Base-by-base conservation (phyloP, 768 basidiomycete genomes). In the Calvatia gigantea region DNA sequence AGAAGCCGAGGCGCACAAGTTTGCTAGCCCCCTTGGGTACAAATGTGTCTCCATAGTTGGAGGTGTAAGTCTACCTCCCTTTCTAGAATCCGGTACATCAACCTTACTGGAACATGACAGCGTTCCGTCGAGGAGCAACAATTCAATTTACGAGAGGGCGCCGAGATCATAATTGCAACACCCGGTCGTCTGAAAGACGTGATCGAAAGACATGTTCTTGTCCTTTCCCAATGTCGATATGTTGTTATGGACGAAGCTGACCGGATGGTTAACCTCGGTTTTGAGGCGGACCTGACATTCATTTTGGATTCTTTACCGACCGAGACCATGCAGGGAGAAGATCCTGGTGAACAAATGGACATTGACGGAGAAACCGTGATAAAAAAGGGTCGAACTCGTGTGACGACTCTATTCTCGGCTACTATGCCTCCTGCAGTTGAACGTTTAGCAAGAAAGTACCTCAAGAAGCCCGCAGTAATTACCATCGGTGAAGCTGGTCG, bases 161-260 rank as follows among this genome's bases (percentile, higher is more conserved):
- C 96, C 0, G 95, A 99, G 64, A 98, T 99, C 59, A 90, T 99
- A 65, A 98, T 99, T 58, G 97, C 97, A 23, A 98, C 97, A 0
- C 97, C 97, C 9, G 97, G 97, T 75, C 94, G 97, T 72, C 79
- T 99, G 15, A 97, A 97, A 71, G 97, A 98, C 67, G 93, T 98
- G 53, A 87, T 99, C 58, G 96, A 99, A 73, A 86, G 94, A 19
- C 91, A 90, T 69, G 93, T 98, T 43, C 79, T 99, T 39, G 97
- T 99, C 17, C 81, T 99, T 41, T 89, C 91, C 6, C 97, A 99
- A 70, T 98, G 97, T 70, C 92, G 93, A 2, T 98, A 99, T 66
- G 87, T 99, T 57, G 96, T 99, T 61, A 97, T 99, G 97, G 97
- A 99, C 69, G 97, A 99, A 77, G 97, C 97, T 14, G 97, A 99